These are phyloP conservation scores for Lactarius vividus DNA, from an alignment of 768 basidiomycete species.

Conservation along the genomic window DNA sequence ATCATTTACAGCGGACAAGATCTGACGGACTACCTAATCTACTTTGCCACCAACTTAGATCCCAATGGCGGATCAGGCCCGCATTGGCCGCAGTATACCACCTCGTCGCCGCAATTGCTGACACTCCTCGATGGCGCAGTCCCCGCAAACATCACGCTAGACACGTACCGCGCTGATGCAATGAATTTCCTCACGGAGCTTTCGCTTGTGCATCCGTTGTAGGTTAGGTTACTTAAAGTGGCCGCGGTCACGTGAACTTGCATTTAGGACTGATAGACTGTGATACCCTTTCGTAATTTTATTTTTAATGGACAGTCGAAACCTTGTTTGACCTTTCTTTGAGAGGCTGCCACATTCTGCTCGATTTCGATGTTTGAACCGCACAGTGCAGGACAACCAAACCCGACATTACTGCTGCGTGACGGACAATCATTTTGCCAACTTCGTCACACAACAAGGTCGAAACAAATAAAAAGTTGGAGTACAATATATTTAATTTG, in stretches of 20 bases:
- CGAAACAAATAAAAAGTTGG: no score
- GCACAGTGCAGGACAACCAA: neutral
- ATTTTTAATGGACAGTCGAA: neutral
- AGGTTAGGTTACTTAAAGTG: neutral
- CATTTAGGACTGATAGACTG: neutral
- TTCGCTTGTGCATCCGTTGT: neutral
- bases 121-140: conserved; percentile 21
- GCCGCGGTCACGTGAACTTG: neutral
- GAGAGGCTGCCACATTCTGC: neutral
- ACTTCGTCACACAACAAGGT: no score
- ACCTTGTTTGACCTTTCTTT: neutral
- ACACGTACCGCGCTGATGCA: conserved; percentile 26
- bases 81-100: conserved; percentile 25
- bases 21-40: conserved; percentile 27
- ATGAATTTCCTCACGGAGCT: conserved; percentile 12
- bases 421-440: no score
- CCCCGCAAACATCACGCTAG: conserved; percentile 19
- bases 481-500: no score
- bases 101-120: conserved; percentile 5
- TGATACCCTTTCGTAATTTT: neutral
- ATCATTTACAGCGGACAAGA: conserved; percentile 16
- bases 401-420: no score
- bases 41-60: conserved; percentile 32
- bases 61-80: conserved; percentile 29
- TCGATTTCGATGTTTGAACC: neutral